phyloP scores from a whole-genome alignment of 331 rosid species.

The Malus hybrid region DNA sequence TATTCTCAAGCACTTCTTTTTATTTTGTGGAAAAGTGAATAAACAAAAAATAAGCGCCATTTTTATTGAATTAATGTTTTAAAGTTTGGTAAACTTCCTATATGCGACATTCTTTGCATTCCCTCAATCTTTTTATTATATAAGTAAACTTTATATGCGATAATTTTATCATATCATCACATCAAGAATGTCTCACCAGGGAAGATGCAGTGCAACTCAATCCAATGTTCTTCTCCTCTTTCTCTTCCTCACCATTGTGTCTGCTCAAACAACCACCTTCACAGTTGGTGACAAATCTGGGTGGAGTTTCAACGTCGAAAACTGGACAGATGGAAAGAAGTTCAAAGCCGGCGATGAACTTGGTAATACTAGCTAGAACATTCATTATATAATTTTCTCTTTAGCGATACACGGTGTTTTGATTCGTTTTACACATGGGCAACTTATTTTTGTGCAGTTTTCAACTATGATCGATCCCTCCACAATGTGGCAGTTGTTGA shows the following conservation, averaged over 20 bases:
- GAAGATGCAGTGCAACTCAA: constrained; percentile 8
- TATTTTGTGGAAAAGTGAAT: neutral
- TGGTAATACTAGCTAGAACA: neutral
- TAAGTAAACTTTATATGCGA: neutral
- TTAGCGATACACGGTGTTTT: neutral
- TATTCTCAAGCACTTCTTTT: neutral
- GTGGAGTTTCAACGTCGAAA: neutral
- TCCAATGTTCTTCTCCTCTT: neutral
- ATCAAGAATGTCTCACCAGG: neutral
- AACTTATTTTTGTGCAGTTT: neutral
- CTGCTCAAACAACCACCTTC: neutral
- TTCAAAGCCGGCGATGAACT: constrained; percentile 8
- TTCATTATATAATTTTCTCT: neutral
- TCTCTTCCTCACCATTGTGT: neutral
- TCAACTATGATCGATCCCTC: constrained; percentile 5
- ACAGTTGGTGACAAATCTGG: neutral
- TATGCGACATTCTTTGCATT: too few species aligned
- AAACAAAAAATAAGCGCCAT: too few species aligned
- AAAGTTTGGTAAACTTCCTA: too few species aligned
- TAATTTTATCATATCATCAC: neutral
- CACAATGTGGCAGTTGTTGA: constrained; percentile 12
- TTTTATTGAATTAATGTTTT: too few species aligned
- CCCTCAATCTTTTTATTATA: neutral
- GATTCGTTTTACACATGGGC: neutral
- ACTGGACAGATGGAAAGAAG: constrained; percentile 13